These are phyloP conservation scores for Marchantia polymorpha DNA, from an alignment of 225 moss, liverwort and hornwort species.

Conservation along the genomic window DNA sequence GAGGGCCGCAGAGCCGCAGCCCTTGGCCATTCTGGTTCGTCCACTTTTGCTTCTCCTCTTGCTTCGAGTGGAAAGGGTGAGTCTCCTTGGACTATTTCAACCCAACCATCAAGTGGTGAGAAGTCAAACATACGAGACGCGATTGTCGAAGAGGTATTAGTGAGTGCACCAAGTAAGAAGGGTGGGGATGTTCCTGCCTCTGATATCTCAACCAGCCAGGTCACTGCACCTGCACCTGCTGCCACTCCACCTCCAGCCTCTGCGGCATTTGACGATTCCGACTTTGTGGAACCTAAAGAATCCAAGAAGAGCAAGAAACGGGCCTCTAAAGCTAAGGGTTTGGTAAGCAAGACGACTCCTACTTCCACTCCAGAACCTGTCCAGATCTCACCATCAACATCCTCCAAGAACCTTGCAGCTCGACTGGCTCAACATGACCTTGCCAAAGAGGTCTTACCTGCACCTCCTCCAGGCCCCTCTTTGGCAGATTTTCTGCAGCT, in stretches of 20 bases:
- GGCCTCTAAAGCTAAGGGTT: constrained; percentile 81
- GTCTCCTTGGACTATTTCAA: constrained; percentile 29
- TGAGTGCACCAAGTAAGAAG: constrained; percentile 38
- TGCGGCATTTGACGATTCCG: constrained; percentile 63
- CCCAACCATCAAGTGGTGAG: constrained; percentile 39
- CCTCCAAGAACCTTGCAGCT: constrained; percentile 56
- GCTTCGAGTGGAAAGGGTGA: constrained; percentile 42
- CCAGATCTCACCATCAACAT: constrained; percentile 47
- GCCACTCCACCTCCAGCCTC: constrained; percentile 33
- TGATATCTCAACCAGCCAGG: constrained; percentile 25
- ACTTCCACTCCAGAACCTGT: constrained; percentile 44
- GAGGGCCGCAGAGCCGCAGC: constrained; percentile 54
- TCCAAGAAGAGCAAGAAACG: constrained; percentile 96
- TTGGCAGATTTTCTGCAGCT: constrained; percentile 81
- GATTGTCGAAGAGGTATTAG: constrained; percentile 36
- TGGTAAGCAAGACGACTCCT: constrained; percentile 49
- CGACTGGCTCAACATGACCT: constrained; percentile 57
- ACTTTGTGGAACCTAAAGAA: constrained; percentile 94
- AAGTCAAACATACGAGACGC: constrained; percentile 39
- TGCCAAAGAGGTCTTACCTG: constrained; percentile 56
- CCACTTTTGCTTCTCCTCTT: constrained; percentile 29
- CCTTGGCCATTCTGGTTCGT: constrained; percentile 35
- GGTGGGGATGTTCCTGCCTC: constrained; percentile 30
- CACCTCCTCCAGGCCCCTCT: constrained; percentile 71
- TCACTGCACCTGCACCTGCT: constrained; percentile 24